Evolutionary conservation across 164 flowering plant species (phyloP), one percentile per base, ranked within the genome.

Genomic region (Brasenia schreberi): DNA sequence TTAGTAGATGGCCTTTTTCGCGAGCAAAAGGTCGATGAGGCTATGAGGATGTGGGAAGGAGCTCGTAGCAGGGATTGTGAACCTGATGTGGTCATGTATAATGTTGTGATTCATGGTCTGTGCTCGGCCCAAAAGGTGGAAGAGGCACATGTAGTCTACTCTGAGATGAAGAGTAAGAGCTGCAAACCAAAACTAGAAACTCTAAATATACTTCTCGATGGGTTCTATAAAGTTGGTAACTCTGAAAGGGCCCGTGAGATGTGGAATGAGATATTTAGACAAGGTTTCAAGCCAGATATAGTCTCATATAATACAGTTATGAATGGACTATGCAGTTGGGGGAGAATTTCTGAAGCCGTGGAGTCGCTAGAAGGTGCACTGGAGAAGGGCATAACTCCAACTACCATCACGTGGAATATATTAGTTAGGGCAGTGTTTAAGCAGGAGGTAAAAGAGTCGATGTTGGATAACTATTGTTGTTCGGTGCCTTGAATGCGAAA

Each of bases 131-230:
- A 91, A 5, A 89, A 78, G 77, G 66, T 77, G 59, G 81, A 80
- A 65, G 83, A 79, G 69, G 92, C 97, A 67, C 53, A 85, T 73
- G 76, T 70, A 60, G 61, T 93, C 19, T 78, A 65, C 73, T 76
- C 80, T 58, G 81, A 75, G 58, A 89, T 90, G 92, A 79, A 69
- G 70, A 49, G 65, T 16, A 62, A 65, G 71, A 77, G 74, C n/a
- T 83, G 81, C 72, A 62, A 64, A 52, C 91, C 98, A 7, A 84
- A 85, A 79, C 92, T 90, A 71, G 90, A 86, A 64, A 86, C 95
- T 17, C 74, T 84, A 77, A 93, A 89, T 74, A 89, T 89, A 6
- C 77, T 89, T 19, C 89, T 90, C 88, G 85, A 90, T 65, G 97
- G 96, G 5, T 75, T 93, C 56, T 93, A 76, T 74, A 82, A 81